Conservation (phyloP, 2,329 filamentous ascomycete genomes). For the Cercospora sp. region DNA sequence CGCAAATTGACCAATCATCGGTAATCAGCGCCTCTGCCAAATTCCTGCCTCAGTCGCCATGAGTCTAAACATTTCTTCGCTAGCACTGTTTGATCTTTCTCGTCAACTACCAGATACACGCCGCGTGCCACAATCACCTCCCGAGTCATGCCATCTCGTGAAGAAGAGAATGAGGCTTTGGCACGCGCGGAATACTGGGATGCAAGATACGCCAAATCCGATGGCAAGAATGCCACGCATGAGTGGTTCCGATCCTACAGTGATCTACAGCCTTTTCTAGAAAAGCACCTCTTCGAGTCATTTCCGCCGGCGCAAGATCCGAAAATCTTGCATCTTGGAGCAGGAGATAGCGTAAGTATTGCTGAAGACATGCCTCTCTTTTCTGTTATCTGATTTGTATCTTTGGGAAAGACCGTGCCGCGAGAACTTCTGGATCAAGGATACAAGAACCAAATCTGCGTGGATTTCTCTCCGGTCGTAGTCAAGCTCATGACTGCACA, state of each 20-base stretch:
- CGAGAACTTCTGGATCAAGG: slow-evolving; percentile 47
- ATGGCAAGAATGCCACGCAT: slow-evolving; percentile 46
- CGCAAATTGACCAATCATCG: no score
- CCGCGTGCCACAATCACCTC: no score
- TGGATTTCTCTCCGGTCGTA: slow-evolving; percentile 58
- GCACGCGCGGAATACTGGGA: slow-evolving; percentile 52
- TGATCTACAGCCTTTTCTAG: slow-evolving; percentile 52
- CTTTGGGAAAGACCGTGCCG: slow-evolving; percentile 50
- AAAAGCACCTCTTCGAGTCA: slow-evolving; percentile 45
- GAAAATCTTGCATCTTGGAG: slow-evolving; percentile 57
- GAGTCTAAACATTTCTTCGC: no score
- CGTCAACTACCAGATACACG: no score
- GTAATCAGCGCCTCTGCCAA: no score
- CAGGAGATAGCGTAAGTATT: slow-evolving; percentile 56
- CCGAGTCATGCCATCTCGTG: neutral
- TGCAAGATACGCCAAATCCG: slow-evolving; percentile 46
- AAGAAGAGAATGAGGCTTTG: neutral
- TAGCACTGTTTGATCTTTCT: no score
- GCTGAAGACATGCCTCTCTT: neutral
- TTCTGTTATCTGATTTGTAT: neutral
- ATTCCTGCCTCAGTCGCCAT: neutral
- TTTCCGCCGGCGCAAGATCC: slow-evolving; percentile 40
- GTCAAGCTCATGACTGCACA: slow-evolving; percentile 54
- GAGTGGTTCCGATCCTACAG: slow-evolving; percentile 58
- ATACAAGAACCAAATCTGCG: slow-evolving; percentile 55